phyloP scores from a whole-genome alignment of 2,329 filamentous ascomycete genomes.

The Raffaelea ambrosiae region DNA sequence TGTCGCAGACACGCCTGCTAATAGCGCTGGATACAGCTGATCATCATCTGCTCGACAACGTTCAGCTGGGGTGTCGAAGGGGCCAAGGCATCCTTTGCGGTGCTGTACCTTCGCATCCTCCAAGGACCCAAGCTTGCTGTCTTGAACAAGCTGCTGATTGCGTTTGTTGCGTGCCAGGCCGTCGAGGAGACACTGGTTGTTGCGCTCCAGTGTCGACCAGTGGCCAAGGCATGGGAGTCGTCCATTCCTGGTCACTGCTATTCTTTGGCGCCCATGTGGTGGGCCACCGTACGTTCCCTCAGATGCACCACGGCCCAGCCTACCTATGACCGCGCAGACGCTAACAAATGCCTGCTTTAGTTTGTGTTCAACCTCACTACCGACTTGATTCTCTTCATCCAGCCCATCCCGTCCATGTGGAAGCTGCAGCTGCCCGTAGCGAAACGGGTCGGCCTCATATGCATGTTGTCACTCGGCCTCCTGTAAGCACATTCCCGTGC shows the following conservation, averaged over 20 bases:
- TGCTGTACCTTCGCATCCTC: conserved; percentile 9
- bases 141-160: conserved; percentile 6
- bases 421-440: conserved; percentile 6
- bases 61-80: conserved; percentile 6
- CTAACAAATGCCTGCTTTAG: too few species aligned
- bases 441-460: conserved; percentile 9
- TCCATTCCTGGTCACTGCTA: conserved; percentile 4
- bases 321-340: neutral
- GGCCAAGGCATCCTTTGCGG: conserved; percentile 10
- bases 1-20: neutral
- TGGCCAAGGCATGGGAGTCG: conserved; percentile 2
- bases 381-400: conserved; percentile 9
- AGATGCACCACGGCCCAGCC: neutral
- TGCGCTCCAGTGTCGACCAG: conserved; percentile 7
- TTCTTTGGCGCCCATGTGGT: conserved; percentile 3
- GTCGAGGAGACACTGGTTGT: conserved; percentile 8
- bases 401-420: conserved; percentile 12
- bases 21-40: neutral
- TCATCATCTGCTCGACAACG: conserved; percentile 1
- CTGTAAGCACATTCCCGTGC: conserved; percentile 1
- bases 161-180: conserved; percentile 7
- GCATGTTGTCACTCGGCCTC: conserved; percentile 8
- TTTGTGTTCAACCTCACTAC: conserved; percentile 9
- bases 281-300: conserved; percentile 1
- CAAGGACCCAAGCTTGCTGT: conserved; percentile 1